Evolutionary conservation across 179 eudicot genomes (phyloP).

Genomic region (Beta lomatogona): DNA sequence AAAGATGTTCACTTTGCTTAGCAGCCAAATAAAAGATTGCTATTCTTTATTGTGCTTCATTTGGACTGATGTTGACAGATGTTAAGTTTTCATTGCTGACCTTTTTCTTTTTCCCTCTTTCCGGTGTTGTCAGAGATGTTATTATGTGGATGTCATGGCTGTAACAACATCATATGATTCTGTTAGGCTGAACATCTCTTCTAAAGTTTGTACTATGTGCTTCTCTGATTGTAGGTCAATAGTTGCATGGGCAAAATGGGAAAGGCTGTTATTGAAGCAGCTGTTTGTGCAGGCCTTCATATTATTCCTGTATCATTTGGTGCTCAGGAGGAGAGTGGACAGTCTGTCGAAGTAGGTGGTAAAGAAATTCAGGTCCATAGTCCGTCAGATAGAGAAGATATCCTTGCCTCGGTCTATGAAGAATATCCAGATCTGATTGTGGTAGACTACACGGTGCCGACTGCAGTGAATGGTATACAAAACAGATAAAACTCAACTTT

Average conservation of each 20-base stretch:
- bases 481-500: neutral
- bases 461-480: constrained; percentile 72
- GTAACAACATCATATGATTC: neutral
- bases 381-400: constrained; percentile 61
- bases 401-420: constrained; percentile 51
- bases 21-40: neutral
- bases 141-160: neutral
- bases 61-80: neutral
- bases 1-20: neutral
- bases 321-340: constrained; percentile 60
- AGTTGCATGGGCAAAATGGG: constrained; percentile 96
- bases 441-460: constrained; percentile 86
- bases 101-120: neutral
- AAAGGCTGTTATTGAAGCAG: constrained; percentile 90
- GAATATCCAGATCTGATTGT: constrained; percentile 76
- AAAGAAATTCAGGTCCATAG: constrained; percentile 70
- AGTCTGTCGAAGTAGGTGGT: constrained; percentile 60
- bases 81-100: neutral
- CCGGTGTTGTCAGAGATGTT: neutral
- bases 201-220: constrained; percentile 7
- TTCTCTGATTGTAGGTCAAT: constrained; percentile 61
- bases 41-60: neutral
- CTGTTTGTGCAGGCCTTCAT: constrained; percentile 65
- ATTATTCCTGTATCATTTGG: constrained; percentile 80
- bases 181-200: neutral